A percentile compares a stretch with the other conserved stretches of the same genome.
phyloP scores from a whole-genome alignment of 2,329 filamentous ascomycete species.

The Hirsutella rhossiliensis region DNA sequence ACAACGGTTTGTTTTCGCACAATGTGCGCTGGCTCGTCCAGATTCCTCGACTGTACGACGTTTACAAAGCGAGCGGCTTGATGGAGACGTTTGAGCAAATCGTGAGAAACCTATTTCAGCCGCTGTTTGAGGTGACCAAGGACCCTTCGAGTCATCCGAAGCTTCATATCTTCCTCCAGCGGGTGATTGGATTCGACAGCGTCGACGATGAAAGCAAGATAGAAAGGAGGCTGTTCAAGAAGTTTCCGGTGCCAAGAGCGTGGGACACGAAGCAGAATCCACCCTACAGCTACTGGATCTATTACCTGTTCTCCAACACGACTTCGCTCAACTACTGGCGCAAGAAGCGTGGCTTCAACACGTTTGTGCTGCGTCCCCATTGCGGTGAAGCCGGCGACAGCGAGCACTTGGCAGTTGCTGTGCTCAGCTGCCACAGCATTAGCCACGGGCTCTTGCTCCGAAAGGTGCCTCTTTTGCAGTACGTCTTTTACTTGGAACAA shows the following conservation, averaged over 20 bases:
- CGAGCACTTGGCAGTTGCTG: slow-evolving; percentile 85
- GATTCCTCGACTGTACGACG: slow-evolving; percentile 85
- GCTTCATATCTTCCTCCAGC: slow-evolving; percentile 84
- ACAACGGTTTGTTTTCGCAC: slow-evolving; percentile 95
- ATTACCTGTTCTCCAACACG: slow-evolving; percentile 92
- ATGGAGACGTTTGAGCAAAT: slow-evolving; percentile 88
- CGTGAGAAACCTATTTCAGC: slow-evolving; percentile 82
- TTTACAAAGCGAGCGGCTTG: slow-evolving; percentile 80
- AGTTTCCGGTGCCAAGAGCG: slow-evolving; percentile 79
- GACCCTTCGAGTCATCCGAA: slow-evolving; percentile 81
- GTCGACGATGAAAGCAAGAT: slow-evolving; percentile 98
- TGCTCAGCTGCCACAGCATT: slow-evolving; percentile 91
- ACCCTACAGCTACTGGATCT: slow-evolving; percentile 98
- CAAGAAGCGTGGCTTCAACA: slow-evolving; percentile 87
- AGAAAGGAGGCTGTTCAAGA: slow-evolving; percentile 85
- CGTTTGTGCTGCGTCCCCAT: slow-evolving; percentile 83
- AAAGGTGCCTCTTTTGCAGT: slow-evolving; percentile 90
- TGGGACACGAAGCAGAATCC: slow-evolving; percentile 94
- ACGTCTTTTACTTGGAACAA: slow-evolving; percentile 95
- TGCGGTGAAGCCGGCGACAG: slow-evolving; percentile 96
- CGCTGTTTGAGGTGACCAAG: slow-evolving; percentile 86
- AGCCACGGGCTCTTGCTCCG: slow-evolving; percentile 86
- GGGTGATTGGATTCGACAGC: slow-evolving; percentile 93
- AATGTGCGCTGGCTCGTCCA: slow-evolving; percentile 97
- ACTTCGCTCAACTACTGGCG: slow-evolving; percentile 85